Base-by-base conservation (phyloP, 108 stramenopile genomes). In the Skeletonema grethae region DNA sequence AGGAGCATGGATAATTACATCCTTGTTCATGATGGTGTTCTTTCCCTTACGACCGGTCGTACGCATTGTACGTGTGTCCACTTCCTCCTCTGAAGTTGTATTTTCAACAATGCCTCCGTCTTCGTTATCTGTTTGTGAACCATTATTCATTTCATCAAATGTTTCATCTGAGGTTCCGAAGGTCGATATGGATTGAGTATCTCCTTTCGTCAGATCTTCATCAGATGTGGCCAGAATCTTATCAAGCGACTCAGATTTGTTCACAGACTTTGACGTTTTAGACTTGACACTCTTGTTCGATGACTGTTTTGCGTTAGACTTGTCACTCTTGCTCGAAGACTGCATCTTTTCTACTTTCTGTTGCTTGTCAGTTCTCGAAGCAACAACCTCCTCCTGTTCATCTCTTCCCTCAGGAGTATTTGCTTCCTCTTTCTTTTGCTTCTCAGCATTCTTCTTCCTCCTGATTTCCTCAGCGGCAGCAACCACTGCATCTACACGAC, bases 1-100 rank as follows among this genome's bases (percentile, higher is more conserved):
- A n/a, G 72, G 72, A 11, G 20, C 64, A 46, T 73, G 72, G 29
- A 65, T 73, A 18, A 73, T 73, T 38, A 73, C 45, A 65, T 73
- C 72, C 43, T 65, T 73, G 25, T 73, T 60, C 63, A 65, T 57
- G 28, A 32, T 34, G 32, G 50, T 53, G 6, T 20, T 53, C 22
- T 53, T 53, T 53, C 22, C 50, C 50, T 53, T 53, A 22, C 50
- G 22, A 22, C 22, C 22, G 22, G 1, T 24, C 22, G 50, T 24
- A 7, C 50, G 50, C 4, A 22, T 24, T 53, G 50, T 53, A 6
- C n/a, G 22, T 53, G 50, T 53, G 5, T 53, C 50, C 50, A 28
- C 1, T 28, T 24, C 8, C 7, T 53, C 50, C 50, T 53, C 50
- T 53, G 50, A 8, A 22, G 2, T 53, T 1, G 5, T 22, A 22